Conservation (phyloP, 495 filamentous ascomycete species). For the Podospora sp. region DNA sequence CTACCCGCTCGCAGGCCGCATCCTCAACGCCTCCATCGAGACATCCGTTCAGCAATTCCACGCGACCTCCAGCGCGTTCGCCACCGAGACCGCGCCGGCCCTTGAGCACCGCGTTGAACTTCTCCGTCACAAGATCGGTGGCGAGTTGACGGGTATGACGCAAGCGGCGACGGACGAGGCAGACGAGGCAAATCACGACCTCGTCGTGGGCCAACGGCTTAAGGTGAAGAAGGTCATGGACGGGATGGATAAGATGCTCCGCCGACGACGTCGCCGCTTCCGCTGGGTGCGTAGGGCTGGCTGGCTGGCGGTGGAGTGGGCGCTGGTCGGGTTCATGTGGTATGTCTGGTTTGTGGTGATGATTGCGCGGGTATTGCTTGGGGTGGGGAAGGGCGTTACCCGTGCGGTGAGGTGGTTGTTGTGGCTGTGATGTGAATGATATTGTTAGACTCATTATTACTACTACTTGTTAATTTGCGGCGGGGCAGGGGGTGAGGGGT, state of each 20-base stretch:
- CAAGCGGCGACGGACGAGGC: conserved; percentile 71
- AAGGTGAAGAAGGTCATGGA: conserved; percentile 78
- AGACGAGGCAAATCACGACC: conserved; percentile 69
- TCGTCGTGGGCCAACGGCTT: conserved; percentile 73
- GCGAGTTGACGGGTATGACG: conserved; percentile 57
- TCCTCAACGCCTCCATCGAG: conserved; percentile 61
- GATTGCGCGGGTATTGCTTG: conserved; percentile 63
- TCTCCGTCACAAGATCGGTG: conserved; percentile 39
- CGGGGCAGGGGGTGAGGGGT: background rate
- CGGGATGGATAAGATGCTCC: conserved; percentile 71
- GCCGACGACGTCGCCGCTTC: conserved; percentile 66
- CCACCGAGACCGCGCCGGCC: conserved; percentile 32
- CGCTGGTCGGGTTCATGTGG: conserved; percentile 78
- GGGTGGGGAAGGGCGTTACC: conserved; percentile 59
- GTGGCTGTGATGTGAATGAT: conserved; percentile 58
- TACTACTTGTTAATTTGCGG: background rate
- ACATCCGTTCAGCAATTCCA: conserved; percentile 57
- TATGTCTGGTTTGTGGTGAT: conserved; percentile 81
- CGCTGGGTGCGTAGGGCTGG: conserved; percentile 70
- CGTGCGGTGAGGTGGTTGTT: conserved; percentile 72
- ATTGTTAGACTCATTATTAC: background rate
- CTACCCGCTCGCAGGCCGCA: conserved; percentile 68
- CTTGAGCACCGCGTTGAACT: conserved; percentile 42
- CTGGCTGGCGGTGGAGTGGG: conserved; percentile 78
- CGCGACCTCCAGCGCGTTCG: conserved; percentile 49